A percentile compares a stretch with the other conserved stretches of the same genome.
Conservation (phyloP, 176 grass and related monocot species). For the Phyllostachys edulis region DNA sequence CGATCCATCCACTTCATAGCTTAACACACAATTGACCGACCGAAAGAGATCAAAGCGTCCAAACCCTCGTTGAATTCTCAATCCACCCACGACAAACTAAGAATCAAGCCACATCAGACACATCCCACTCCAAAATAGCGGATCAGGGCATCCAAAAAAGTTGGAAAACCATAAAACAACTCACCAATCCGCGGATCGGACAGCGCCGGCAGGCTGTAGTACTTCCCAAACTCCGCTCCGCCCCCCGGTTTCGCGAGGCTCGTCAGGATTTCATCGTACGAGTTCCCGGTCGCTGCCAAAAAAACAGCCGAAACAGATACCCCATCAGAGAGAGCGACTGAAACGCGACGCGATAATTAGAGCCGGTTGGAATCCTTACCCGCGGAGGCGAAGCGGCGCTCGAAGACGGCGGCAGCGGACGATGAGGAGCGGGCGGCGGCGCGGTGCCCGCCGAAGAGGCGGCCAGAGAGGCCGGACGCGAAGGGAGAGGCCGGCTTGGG, state of each 20-base stretch:
- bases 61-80: not conserved
- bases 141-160: not conserved
- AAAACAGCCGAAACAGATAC: not conserved
- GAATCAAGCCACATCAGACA: not conserved
- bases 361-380: constrained; percentile 28
- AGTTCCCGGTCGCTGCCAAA: constrained; percentile 63
- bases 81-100: not conserved
- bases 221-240: constrained; percentile 69
- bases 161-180: not conserved
- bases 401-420: constrained; percentile 54
- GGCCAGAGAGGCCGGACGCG: constrained; percentile 54
- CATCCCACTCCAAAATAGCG: not conserved
- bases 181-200: constrained; percentile 82
- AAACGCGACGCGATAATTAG: not conserved
- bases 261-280: constrained; percentile 81
- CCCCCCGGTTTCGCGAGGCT: constrained; percentile 71
- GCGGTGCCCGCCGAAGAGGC: constrained; percentile 50
- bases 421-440: constrained; percentile 39
- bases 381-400: constrained; percentile 78
- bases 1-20: not conserved
- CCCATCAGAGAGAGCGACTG: constrained; percentile 2
- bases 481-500: constrained; percentile 34
- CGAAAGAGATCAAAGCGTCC: not conserved
- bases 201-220: constrained; percentile 88
- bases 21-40: not conserved